A percentile compares a stretch with the other conserved stretches of the same genome.
These are phyloP conservation scores for Trametes cinnabarina DNA, from an alignment of 768 basidiomycete species.

Conservation along the genomic window DNA sequence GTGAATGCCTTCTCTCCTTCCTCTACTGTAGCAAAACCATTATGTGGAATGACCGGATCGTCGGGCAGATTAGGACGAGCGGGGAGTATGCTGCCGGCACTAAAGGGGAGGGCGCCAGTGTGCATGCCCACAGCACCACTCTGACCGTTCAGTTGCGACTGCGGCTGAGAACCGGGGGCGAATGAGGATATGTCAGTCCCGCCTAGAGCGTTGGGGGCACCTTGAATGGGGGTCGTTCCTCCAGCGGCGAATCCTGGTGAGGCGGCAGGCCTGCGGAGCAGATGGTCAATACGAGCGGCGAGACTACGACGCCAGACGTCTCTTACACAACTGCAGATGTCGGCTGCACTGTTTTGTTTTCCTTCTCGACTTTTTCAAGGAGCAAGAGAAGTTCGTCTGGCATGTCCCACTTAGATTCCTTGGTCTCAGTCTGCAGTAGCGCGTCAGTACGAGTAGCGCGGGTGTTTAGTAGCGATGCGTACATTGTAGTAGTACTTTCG, in stretches of 20 bases:
- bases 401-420: slow-evolving; percentile 98
- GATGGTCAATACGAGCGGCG: background rate
- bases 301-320: background rate
- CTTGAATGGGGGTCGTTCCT: slow-evolving; percentile 37
- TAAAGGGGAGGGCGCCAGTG: slow-evolving; percentile 58
- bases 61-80: slow-evolving; percentile 79
- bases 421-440: slow-evolving; percentile 64
- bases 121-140: slow-evolving; percentile 50
- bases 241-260: slow-evolving; percentile 15
- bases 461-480: slow-evolving; percentile 21
- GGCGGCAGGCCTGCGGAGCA: slow-evolving; percentile 9
- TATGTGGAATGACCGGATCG: slow-evolving; percentile 85
- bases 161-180: slow-evolving; percentile 33
- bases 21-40: slow-evolving; percentile 81
- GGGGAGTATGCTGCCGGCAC: slow-evolving; percentile 59
- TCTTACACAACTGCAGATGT: slow-evolving; percentile 29
- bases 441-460: background rate
- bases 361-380: slow-evolving; percentile 83
- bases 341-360: slow-evolving; percentile 45
- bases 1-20: slow-evolving; percentile 95
- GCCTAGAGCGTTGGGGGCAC: slow-evolving; percentile 52
- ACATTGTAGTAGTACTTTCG: slow-evolving; percentile 91
- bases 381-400: slow-evolving; percentile 88
- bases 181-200: slow-evolving; percentile 52
- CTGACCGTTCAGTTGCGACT: slow-evolving; percentile 41